These are phyloP conservation scores for Prosopis cineraria DNA, from an alignment of 306 rosid genomes.

Conservation along the genomic window DNA sequence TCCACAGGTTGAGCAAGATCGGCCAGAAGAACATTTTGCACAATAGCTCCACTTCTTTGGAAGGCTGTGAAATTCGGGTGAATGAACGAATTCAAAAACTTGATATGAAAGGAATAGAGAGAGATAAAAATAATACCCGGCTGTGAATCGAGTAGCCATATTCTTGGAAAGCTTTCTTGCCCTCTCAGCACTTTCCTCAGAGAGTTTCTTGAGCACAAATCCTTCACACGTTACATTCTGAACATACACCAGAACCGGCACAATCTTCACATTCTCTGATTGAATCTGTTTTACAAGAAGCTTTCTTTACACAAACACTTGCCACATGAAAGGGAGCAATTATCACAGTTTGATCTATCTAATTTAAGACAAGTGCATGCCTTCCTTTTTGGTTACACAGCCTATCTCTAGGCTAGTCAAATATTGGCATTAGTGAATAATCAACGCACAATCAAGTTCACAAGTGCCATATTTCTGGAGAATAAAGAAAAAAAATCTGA, in stretches of 20 bases:
- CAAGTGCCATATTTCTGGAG: background rate
- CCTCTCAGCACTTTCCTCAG: constrained; percentile 74
- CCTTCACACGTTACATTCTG: constrained; percentile 98
- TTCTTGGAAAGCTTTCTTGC: constrained; percentile 73
- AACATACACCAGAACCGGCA: constrained; percentile 86
- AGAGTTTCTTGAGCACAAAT: constrained; percentile 74
- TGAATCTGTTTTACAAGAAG: constrained; percentile 52
- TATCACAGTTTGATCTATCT: background rate
- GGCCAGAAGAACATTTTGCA: constrained; percentile 80
- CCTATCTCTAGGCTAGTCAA: background rate
- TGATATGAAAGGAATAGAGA: constrained; percentile 12
- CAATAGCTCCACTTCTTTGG: constrained; percentile 99
- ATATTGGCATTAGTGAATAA: constrained; percentile 3
- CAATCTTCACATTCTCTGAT: constrained; percentile 65
- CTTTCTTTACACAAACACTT: constrained; percentile 31
- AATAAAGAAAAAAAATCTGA: background rate
- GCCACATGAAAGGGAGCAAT: constrained; percentile 25
- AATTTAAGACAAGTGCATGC: background rate
- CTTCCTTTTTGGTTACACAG: background rate
- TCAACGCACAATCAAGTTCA: background rate
- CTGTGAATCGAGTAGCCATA: constrained; percentile 86
- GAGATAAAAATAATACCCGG: constrained; percentile 51
- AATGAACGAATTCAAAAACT: constrained; percentile 25
- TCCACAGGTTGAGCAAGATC: constrained; percentile 74
- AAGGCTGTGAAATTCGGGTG: constrained; percentile 57